Percentiles rank a stretch among this genome's conserved stretches.
These are phyloP conservation scores for Pichia thaimueangensis DNA, from an alignment of 805 yeast species.

Conservation along the genomic window DNA sequence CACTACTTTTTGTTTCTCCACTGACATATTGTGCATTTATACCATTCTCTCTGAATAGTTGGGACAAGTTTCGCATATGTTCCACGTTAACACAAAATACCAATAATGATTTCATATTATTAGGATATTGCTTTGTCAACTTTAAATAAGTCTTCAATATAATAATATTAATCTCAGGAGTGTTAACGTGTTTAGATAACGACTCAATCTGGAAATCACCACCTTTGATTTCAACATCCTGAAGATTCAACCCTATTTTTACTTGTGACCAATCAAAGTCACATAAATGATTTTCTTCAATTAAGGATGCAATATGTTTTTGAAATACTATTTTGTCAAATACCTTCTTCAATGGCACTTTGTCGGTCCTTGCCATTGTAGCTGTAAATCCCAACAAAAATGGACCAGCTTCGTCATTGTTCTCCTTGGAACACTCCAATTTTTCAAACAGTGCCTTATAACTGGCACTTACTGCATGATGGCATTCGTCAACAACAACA, in stretches of 20 bases:
- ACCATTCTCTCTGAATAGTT: slow-evolving; percentile 49
- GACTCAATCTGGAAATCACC: slow-evolving; percentile 48
- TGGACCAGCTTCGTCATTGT: slow-evolving; percentile 36
- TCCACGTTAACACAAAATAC: slow-evolving; percentile 71
- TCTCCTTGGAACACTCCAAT: slow-evolving; percentile 27
- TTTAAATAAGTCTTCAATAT: slow-evolving; percentile 50
- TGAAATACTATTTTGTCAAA: slow-evolving; percentile 75
- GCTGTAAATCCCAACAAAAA: slow-evolving; percentile 84
- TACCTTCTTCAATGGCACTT: slow-evolving; percentile 45
- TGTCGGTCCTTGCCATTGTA: slow-evolving; percentile 75
- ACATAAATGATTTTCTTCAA: slow-evolving; percentile 60
- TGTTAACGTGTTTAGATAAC: slow-evolving; percentile 51
- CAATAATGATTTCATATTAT: slow-evolving; percentile 52
- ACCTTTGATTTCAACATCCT: slow-evolving; percentile 17
- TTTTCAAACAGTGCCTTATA: slow-evolving; percentile 53
- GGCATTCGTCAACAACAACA: slow-evolving; percentile 86
- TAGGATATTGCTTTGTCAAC: slow-evolving; percentile 27
- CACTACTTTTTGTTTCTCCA: slow-evolving; percentile 50
- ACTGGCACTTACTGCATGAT: slow-evolving; percentile 74
- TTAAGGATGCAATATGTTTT: slow-evolving; percentile 57
- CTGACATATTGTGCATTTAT: slow-evolving; percentile 67
- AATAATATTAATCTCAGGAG: slow-evolving; percentile 45
- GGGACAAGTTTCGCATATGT: slow-evolving; percentile 54
- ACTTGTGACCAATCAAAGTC: slow-evolving; percentile 63
- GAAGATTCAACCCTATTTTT: slow-evolving; percentile 31